phyloP scores from a whole-genome alignment of 83 land plant species.

The Diphasiastrum complanatum region DNA sequence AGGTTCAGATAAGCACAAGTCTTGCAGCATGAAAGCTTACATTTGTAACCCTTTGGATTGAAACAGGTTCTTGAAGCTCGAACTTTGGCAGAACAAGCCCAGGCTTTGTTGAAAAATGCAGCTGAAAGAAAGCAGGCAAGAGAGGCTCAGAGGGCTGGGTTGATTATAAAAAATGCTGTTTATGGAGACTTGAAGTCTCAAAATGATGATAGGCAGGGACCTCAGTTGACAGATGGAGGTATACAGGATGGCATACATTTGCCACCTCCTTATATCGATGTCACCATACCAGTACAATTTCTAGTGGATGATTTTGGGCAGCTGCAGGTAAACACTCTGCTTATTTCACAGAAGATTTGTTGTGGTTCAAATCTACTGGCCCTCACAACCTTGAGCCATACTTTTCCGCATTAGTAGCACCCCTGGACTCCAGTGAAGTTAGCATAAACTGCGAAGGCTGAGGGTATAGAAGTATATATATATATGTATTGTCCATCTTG shows the following conservation, averaged over 20 bases:
- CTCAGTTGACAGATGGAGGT: slow-evolving; percentile 5
- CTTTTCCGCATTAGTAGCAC: too few species aligned
- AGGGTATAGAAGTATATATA: too few species aligned
- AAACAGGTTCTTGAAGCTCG: slow-evolving; percentile 67
- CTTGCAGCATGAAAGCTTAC: too few species aligned
- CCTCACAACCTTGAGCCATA: too few species aligned
- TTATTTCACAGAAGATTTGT: too few species aligned
- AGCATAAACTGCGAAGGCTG: too few species aligned
- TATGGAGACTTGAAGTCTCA: slow-evolving; percentile 69
- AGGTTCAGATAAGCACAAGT: too few species aligned
- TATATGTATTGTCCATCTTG: too few species aligned
- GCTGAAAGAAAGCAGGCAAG: slow-evolving; percentile 72
- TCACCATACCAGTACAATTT: slow-evolving; percentile 85
- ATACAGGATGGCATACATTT: slow-evolving; percentile 33
- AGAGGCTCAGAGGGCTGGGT: slow-evolving; percentile 56
- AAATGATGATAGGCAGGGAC: slow-evolving; percentile 16
- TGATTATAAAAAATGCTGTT: slow-evolving; percentile 63
- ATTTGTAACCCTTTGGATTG: not conserved
- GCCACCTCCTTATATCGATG: slow-evolving; percentile 69
- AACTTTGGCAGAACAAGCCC: slow-evolving; percentile 68
- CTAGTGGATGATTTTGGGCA: slow-evolving; percentile 76
- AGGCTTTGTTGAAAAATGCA: slow-evolving; percentile 58
- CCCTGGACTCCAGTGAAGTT: too few species aligned
- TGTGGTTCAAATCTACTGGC: too few species aligned
- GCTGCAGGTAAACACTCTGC: slow-evolving; percentile 51